Evolutionary conservation across 2,329 filamentous ascomycete genomes (phyloP).

Genomic region (Oidium heveae): DNA sequence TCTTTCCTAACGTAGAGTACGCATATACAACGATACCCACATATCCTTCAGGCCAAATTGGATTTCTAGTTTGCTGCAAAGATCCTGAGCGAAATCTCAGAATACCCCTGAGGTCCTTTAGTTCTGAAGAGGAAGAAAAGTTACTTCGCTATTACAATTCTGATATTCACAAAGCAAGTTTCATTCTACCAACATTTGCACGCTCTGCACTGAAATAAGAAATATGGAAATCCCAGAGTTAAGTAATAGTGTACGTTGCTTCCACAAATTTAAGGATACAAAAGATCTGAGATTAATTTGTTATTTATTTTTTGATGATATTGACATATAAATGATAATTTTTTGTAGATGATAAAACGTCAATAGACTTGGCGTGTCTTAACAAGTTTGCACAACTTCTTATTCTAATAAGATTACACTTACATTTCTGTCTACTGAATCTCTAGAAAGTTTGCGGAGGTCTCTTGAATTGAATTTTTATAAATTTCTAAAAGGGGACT

Average conservation of each 20-base stretch:
- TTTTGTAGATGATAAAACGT: too few relatives aligned
- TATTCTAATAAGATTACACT: too few relatives aligned
- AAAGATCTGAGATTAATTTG: too few relatives aligned
- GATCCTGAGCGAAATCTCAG: slow-evolving; percentile 62
- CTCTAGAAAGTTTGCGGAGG: too few relatives aligned
- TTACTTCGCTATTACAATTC: slow-evolving; percentile 94
- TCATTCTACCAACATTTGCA: slow-evolving; percentile 82
- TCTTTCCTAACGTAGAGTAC: slow-evolving; percentile 96
- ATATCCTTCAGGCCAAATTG: slow-evolving; percentile 96
- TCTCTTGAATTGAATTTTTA: too few relatives aligned
- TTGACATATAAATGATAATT: too few relatives aligned
- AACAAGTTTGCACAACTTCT: too few relatives aligned
- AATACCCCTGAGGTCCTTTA: slow-evolving; percentile 62
- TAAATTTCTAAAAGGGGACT: too few relatives aligned
- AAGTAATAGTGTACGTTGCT: neutral
- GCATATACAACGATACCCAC: slow-evolving; percentile 98
- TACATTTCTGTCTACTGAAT: too few relatives aligned
- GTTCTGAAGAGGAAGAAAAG: slow-evolving; percentile 69
- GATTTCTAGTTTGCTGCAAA: slow-evolving; percentile 99
- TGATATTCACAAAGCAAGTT: slow-evolving; percentile 86
- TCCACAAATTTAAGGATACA: too few relatives aligned
- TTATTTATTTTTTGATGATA: too few relatives aligned
- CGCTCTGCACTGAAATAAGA: slow-evolving; percentile 41
- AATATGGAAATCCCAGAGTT: neutral
- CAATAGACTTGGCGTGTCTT: too few relatives aligned